These are phyloP conservation scores for Lagenidium sp. DNA, from an alignment of 352 stramenopile species.

Conservation along the genomic window DNA sequence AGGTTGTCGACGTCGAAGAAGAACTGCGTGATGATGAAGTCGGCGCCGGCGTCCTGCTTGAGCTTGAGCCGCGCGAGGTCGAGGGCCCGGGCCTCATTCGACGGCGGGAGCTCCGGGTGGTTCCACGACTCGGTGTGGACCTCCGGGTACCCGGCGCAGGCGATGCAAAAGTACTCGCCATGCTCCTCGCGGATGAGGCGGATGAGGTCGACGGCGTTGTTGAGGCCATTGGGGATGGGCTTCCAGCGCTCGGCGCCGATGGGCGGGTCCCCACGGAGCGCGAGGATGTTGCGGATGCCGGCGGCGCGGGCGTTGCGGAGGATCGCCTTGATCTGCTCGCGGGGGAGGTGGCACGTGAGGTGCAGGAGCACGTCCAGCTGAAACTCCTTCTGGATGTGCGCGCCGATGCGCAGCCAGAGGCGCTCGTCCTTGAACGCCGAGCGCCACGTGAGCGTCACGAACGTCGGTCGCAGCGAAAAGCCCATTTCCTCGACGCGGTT, in stretches of 20 bases:
- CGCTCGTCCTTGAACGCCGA: conserved; percentile 85
- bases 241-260: conserved; percentile 86
- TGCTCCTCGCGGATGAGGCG: conserved; percentile 95
- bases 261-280: conserved; percentile 94
- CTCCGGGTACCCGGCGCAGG: conserved; percentile 97
- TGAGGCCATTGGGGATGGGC: conserved; percentile 82
- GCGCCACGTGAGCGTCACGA: conserved; percentile 87
- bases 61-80: conserved; percentile 97
- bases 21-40: conserved; percentile 99
- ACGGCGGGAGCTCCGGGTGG: conserved; percentile 73
- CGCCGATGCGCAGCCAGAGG: conserved; percentile 85
- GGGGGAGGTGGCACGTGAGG: conserved; percentile 69
- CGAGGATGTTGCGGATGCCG: conserved; percentile 98
- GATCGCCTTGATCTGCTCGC: conserved; percentile 52
- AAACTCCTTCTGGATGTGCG: conserved; percentile 84
- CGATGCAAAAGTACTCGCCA: conserved; percentile 96
- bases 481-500: conserved; percentile 83
- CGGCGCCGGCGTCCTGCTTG: conserved; percentile 95
- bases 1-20: conserved; percentile 98
- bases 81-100: conserved; percentile 50
- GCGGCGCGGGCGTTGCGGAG: conserved; percentile 56
- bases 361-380: conserved; percentile 77
- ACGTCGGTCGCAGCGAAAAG: conserved; percentile 76
- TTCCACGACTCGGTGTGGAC: conserved; percentile 83
- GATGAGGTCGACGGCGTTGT: conserved; percentile 95